Evolutionary conservation across 2,329 filamentous ascomycete species (phyloP).

Genomic region (Fusarium anthophilum): DNA sequence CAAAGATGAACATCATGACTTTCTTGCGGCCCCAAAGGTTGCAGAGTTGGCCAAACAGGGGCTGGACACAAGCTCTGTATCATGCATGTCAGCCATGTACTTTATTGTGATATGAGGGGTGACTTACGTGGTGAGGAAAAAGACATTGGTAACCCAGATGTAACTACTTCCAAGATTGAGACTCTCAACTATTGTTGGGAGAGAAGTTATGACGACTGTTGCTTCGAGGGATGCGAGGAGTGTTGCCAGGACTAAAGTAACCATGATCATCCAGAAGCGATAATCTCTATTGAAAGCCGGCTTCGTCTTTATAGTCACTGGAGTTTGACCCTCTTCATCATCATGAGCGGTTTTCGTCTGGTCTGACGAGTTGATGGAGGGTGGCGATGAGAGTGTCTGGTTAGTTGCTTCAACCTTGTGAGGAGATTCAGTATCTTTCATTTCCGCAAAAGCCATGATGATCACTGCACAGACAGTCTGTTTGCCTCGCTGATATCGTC

Average conservation of each 20-base stretch:
- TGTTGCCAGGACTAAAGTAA: conserved; percentile 31
- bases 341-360: neutral
- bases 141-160: conserved; percentile 45
- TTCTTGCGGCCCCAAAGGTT: conserved; percentile 63
- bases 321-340: neutral
- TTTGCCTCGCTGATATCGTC: rapidly evolving
- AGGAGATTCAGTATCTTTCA: neutral
- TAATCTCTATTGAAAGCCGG: conserved; percentile 25
- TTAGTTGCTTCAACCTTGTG: neutral
- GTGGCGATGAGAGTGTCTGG: neutral
- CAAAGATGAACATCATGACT: conserved; percentile 52
- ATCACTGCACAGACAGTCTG: rapidly evolving
- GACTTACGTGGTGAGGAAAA: conserved; percentile 38
- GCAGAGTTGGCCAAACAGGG: conserved; percentile 59
- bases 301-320: neutral
- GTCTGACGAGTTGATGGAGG: neutral
- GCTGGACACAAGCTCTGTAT: conserved; percentile 50
- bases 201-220: conserved; percentile 41
- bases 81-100: neutral
- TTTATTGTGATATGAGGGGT: rapidly evolving
- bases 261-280: conserved; percentile 44
- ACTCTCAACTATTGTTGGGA: conserved; percentile 40
- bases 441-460: neutral
- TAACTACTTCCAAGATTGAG: conserved; percentile 39
- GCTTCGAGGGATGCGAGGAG: conserved; percentile 38